Evolutionary conservation across 106 monocot species (phyloP).

Genomic region (Posidonia australis): DNA sequence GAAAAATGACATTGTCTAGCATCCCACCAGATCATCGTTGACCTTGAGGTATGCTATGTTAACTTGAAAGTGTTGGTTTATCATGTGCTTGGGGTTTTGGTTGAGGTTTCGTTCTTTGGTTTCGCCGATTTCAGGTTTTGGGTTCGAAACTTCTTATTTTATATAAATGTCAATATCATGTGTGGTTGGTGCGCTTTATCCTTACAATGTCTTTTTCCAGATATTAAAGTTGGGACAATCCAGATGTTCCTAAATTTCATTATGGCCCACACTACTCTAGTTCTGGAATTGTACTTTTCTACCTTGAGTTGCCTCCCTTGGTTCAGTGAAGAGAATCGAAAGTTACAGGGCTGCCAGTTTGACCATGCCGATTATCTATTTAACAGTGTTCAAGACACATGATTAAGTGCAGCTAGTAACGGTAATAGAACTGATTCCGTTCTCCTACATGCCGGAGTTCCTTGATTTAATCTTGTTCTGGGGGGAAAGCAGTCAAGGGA

Average conservation of each 20-base stretch:
- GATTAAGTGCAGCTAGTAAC: slow-evolving; percentile 90
- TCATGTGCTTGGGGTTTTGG: no score
- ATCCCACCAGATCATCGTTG: no score
- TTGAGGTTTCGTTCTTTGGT: no score
- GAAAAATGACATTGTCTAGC: no score
- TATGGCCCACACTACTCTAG: slow-evolving; percentile 99
- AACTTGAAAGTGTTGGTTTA: no score
- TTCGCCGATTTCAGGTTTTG: no score
- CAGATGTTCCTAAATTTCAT: slow-evolving; percentile 97
- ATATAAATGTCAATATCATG: no score
- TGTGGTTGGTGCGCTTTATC: no score
- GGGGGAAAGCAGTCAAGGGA: slow-evolving; percentile 98
- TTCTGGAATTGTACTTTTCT: slow-evolving; percentile 97
- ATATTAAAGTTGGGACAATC: slow-evolving; percentile 98
- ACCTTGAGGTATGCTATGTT: no score
- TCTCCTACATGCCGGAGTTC: slow-evolving; percentile 97
- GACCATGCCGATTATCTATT: slow-evolving; percentile 96
- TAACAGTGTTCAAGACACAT: slow-evolving; percentile 85
- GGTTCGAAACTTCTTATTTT: no score
- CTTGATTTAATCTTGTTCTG: slow-evolving; percentile 80
- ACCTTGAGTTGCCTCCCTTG: slow-evolving; percentile 85
- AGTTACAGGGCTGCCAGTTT: slow-evolving; percentile 92
- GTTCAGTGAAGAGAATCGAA: slow-evolving; percentile 85
- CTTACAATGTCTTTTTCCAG: slow-evolving; percentile 37
- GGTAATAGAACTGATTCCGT: slow-evolving; percentile 97